Evolutionary conservation across 495 filamentous ascomycete genomes (phyloP).

Genomic region (Aspergillus indologenus): DNA sequence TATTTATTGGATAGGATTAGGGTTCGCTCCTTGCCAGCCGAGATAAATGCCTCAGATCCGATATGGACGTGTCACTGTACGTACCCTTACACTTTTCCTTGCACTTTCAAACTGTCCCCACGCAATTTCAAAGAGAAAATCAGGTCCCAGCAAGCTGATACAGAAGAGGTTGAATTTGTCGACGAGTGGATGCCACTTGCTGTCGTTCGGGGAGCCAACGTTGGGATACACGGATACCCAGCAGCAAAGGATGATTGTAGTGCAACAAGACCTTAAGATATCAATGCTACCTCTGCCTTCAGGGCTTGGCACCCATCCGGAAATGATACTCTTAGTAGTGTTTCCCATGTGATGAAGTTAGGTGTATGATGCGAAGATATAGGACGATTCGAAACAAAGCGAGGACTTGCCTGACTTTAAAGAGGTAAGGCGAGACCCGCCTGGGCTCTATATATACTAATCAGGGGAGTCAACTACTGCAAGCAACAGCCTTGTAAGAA

Average conservation of each 20-base stretch:
- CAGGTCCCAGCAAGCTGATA: conserved; percentile 2
- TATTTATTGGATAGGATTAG: background rate
- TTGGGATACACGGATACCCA: conserved; percentile 8
- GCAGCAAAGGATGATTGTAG: conserved; percentile 2
- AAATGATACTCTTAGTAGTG: background rate
- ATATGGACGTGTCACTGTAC: no score
- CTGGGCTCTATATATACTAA: no score
- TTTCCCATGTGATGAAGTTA: conserved; percentile 5
- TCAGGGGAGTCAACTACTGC: no score
- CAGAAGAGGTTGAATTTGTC: conserved; percentile 7
- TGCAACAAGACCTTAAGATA: conserved; percentile 2
- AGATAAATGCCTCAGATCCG: no score
- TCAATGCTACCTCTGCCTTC: conserved; percentile 5
- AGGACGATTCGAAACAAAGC: no score
- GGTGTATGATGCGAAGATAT: no score
- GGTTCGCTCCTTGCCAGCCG: no score
- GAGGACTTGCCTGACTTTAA: no score
- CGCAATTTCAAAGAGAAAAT: conserved; percentile 6
- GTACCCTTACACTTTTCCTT: conserved; percentile 1
- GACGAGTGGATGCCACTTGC: conserved; percentile 1
- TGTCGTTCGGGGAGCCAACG: background rate
- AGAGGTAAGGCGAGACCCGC: no score
- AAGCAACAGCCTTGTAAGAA: no score
- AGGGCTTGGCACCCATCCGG: background rate
- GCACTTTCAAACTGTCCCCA: conserved; percentile 2